These are phyloP conservation scores for Cynara cardunculus DNA, from an alignment of 129 eudicot genomes.

Conservation along the genomic window DNA sequence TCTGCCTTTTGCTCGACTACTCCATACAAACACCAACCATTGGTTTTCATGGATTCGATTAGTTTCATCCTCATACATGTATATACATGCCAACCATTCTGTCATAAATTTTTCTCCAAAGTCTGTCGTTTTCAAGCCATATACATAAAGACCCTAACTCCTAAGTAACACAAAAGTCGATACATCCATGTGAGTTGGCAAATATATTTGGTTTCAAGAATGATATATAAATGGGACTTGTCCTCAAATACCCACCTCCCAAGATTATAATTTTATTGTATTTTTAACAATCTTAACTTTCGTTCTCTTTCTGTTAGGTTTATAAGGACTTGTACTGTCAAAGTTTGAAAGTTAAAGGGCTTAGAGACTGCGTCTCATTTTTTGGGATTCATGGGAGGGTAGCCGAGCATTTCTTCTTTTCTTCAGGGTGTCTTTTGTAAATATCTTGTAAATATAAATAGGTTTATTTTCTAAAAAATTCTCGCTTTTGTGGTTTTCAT, in stretches of 20 bases:
- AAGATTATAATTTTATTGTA: too few species aligned
- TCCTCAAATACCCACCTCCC: neutral
- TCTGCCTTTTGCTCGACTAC: slow-evolving; percentile 23
- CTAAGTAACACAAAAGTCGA: neutral
- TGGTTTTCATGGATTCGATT: slow-evolving; percentile 14
- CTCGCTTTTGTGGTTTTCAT: too few species aligned
- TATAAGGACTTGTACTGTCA: too few species aligned
- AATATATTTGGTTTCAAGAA: slow-evolving; percentile 7
- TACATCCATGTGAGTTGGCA: neutral
- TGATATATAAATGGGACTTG: neutral
- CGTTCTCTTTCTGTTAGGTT: too few species aligned
- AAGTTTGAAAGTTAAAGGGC: too few species aligned
- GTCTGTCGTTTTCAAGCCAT: neutral
- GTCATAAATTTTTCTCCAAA: neutral
- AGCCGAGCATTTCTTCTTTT: too few species aligned
- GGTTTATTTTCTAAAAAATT: too few species aligned
- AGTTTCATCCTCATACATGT: neutral
- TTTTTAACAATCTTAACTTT: too few species aligned
- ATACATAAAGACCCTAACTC: neutral
- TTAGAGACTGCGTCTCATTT: too few species aligned
- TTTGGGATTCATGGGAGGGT: too few species aligned
- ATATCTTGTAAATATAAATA: too few species aligned
- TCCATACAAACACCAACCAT: slow-evolving; percentile 13
- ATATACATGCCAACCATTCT: neutral
- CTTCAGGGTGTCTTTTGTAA: too few species aligned